These are phyloP conservation scores for Aspergillus tubingensis DNA, from an alignment of 2,329 filamentous ascomycete genomes.

Conservation along the genomic window DNA sequence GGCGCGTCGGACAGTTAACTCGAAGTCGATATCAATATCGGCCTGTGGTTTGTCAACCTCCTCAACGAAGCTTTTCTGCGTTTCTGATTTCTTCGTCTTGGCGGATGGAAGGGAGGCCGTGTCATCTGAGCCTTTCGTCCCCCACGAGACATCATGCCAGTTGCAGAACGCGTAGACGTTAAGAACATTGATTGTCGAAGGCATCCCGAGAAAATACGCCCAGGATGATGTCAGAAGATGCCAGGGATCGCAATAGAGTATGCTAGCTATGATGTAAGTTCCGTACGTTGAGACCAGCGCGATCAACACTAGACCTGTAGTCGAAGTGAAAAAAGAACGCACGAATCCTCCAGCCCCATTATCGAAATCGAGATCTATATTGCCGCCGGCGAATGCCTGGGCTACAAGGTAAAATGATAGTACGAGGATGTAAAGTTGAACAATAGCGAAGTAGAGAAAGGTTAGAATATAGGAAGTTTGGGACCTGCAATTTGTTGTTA, in stretches of 20 bases:
- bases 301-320: slow-evolving; percentile 88
- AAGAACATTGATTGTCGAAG: slow-evolving; percentile 97
- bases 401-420: slow-evolving; percentile 86
- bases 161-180: slow-evolving; percentile 99
- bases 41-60: slow-evolving; percentile 96
- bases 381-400: slow-evolving; percentile 68
- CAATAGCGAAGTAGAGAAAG: slow-evolving; percentile 80
- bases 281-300: slow-evolving; percentile 92
- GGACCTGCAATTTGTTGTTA: slow-evolving; percentile 48
- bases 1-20: slow-evolving; percentile 91
- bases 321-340: slow-evolving; percentile 76
- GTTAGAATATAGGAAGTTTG: slow-evolving; percentile 89
- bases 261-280: slow-evolving; percentile 93
- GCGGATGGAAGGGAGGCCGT: slow-evolving; percentile 89
- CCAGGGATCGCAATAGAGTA: slow-evolving; percentile 98
- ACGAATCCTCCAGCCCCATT: slow-evolving; percentile 68
- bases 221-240: slow-evolving; percentile 99
- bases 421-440: slow-evolving; percentile 88
- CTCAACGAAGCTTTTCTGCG: slow-evolving; percentile 79
- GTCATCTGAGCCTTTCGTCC: slow-evolving; percentile 98
- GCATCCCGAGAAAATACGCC: slow-evolving; percentile 77
- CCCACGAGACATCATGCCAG: slow-evolving; percentile 99
- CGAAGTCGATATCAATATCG: slow-evolving; percentile 97
- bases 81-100: slow-evolving; percentile 74
- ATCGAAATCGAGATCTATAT: slow-evolving; percentile 64